Base-by-base conservation (phyloP, 225 moss, liverwort and hornwort genomes). In the Marchantia polymorpha region DNA sequence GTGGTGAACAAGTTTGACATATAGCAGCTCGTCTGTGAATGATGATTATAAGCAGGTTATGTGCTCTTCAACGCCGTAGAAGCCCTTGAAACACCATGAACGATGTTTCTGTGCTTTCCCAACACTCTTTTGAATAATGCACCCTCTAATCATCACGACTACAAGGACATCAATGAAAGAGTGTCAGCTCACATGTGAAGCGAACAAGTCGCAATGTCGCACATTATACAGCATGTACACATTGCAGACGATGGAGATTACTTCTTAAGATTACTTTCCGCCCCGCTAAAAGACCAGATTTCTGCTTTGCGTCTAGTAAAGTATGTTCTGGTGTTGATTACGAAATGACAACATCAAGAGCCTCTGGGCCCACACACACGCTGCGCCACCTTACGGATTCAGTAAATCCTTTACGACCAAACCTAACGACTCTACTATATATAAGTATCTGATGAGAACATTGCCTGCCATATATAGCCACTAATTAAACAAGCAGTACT, bases 391-490 rank as follows among this genome's bases (percentile, higher is more conserved):
- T 22, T 22, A 51, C 31, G 48, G 71, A 72, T 72, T 48, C 50
- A 13, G 19, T 50, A 48, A 48, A 20, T 72, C 50, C 17, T 17
- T 8, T 72, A 72, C 19, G 70, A 72, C 47, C 71, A 50, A 20
- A 49, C 49, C 20, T 72, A 69, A 72, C 71, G 71, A 72, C 47
- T 72, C 71, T 11, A 8, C 67, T 67, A 72, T 72, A 71, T 46
- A 72, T 20, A 50, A 47, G 71, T 72, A 47, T n/a, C 71, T 15
- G 31, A 72, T 10, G 71, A 31, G n/a, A 72, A 72, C 49, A 23
- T 16, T 48, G 70, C 7, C 22, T 48, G 71, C 46, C 71, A 48
- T 50, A 50, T 47, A 20, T 72, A 50, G 49, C 26, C 67, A 30
- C 31, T 67, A 67, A 29, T 29, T 67, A 26, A 67, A 14, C 67